phyloP scores from a whole-genome alignment of 306 rosid genomes.

The Medicago ruthenica region DNA sequence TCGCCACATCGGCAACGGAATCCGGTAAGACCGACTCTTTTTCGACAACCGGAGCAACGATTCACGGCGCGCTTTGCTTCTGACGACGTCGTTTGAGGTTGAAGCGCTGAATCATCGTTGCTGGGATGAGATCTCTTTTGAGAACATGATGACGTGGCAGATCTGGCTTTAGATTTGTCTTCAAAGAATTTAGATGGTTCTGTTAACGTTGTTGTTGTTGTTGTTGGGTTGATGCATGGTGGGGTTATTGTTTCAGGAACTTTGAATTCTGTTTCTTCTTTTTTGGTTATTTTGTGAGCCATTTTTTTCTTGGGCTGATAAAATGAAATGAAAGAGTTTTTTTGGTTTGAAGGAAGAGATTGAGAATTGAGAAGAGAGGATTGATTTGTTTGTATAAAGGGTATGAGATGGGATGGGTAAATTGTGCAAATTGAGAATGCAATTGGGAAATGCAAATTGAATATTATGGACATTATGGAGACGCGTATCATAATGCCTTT shows the following conservation, averaged over 20 bases:
- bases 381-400: background rate
- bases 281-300: slow-evolving; percentile 83
- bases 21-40: slow-evolving; percentile 86
- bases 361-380: background rate
- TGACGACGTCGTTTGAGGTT: slow-evolving; percentile 19
- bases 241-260: slow-evolving; percentile 66
- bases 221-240: slow-evolving; percentile 64
- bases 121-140: slow-evolving; percentile 49
- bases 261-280: slow-evolving; percentile 85
- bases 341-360: slow-evolving; percentile 40
- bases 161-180: slow-evolving; percentile 52
- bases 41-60: slow-evolving; percentile 86
- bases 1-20: slow-evolving; percentile 96
- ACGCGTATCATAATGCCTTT: slow-evolving; percentile 75
- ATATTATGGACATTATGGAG: slow-evolving; percentile 73
- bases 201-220: slow-evolving; percentile 44
- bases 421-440: slow-evolving; percentile 9
- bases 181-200: slow-evolving; percentile 55
- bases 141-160: slow-evolving; percentile 51
- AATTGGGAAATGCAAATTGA: slow-evolving; percentile 14
- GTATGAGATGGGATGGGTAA: slow-evolving; percentile 45
- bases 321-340: too few relatives aligned
- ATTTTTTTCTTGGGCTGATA: background rate
- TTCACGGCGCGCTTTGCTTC: slow-evolving; percentile 66
- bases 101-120: background rate